Evolutionary conservation across 75 land plant species (phyloP).

Genomic region (Pinus taeda): DNA sequence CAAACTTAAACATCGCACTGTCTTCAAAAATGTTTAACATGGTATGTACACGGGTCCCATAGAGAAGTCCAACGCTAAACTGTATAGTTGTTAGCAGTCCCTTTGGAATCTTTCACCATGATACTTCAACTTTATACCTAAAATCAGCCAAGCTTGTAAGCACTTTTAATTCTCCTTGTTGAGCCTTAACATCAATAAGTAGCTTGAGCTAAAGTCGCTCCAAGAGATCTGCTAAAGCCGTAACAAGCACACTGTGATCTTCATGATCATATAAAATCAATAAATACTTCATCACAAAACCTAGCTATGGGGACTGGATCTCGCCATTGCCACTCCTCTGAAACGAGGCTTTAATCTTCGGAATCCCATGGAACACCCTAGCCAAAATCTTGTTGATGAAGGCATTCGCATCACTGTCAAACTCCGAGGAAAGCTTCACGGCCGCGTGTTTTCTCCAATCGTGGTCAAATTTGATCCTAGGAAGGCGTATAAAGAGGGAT

Average conservation of each 20-base stretch:
- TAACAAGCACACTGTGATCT: conserved; percentile 61
- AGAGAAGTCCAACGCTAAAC: no score
- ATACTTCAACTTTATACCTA: no score
- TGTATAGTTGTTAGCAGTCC: no score
- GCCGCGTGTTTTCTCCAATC: conserved; percentile 7
- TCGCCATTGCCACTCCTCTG: conserved; percentile 48
- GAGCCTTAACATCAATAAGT: no score
- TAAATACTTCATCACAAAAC: conserved; percentile 56
- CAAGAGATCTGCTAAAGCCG: conserved; percentile 38
- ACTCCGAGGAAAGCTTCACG: conserved; percentile 73
- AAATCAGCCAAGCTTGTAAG: no score
- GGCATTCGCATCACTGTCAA: conserved; percentile 64
- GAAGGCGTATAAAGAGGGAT: no score
- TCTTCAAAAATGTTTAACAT: no score
- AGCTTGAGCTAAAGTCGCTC: conserved; percentile 34
- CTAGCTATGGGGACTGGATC: conserved; percentile 44
- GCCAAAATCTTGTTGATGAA: conserved; percentile 78
- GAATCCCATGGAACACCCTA: conserved; percentile 67
- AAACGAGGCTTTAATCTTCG: conserved; percentile 77
- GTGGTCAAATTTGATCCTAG: no score
- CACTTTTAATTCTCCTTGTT: no score
- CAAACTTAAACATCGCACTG: no score
- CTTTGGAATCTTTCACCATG: no score
- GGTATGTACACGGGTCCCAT: no score
- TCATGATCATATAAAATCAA: conserved; percentile 73